Percentiles rank a stretch among this genome's conserved stretches.
These are phyloP conservation scores for Brasenia schreberi DNA, from an alignment of 164 flowering plant genomes.

Conservation along the genomic window DNA sequence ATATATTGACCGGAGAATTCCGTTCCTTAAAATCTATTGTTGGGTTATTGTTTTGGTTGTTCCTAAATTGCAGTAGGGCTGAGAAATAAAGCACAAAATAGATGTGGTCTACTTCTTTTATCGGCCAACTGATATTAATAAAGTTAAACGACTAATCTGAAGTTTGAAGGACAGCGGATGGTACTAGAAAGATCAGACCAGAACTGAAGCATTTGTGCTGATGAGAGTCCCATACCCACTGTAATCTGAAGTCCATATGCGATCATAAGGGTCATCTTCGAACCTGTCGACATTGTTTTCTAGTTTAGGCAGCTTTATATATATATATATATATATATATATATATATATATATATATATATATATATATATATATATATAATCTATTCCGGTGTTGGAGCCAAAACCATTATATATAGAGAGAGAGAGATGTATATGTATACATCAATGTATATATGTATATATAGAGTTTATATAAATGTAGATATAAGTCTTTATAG, in stretches of 20 bases:
- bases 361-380: too few relatives aligned
- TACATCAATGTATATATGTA: too few relatives aligned
- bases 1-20: too few relatives aligned
- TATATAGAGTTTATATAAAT: too few relatives aligned
- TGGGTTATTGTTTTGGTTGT: too few relatives aligned
- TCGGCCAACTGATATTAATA: neutral
- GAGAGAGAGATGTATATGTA: too few relatives aligned
- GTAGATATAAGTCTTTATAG: too few relatives aligned
- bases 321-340: too few relatives aligned
- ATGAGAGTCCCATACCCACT: neutral
- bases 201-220: neutral
- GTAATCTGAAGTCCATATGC: neutral
- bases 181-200: neutral
- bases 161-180: neutral
- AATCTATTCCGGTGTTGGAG: accelerated
- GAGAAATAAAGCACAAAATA: neutral
- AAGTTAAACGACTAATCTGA: neutral
- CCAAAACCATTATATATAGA: too few relatives aligned
- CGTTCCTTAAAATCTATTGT: too few relatives aligned
- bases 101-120: neutral
- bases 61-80: neutral
- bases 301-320: too few relatives aligned
- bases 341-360: too few relatives aligned
- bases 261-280: neutral
- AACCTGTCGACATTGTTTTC: neutral